These are phyloP conservation scores for Phialophora chinensis DNA, from an alignment of 2,329 filamentous ascomycete species.

Conservation along the genomic window DNA sequence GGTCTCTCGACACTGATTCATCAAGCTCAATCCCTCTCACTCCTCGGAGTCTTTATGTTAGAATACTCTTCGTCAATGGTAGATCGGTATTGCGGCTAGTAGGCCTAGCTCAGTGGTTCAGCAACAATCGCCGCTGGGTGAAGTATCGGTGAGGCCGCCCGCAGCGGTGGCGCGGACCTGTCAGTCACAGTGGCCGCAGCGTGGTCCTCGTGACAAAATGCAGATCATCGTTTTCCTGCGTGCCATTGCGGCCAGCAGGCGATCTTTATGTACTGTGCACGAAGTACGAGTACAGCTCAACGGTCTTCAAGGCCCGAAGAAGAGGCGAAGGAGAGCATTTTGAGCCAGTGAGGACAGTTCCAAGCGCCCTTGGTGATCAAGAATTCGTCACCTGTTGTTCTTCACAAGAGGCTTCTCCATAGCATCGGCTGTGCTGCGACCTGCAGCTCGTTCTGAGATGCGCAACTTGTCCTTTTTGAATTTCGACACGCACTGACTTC, in stretches of 20 bases:
- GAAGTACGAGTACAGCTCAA: neutral
- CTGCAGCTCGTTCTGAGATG: neutral
- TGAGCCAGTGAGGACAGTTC: too few species aligned
- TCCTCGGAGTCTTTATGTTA: neutral
- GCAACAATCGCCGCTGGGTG: neutral
- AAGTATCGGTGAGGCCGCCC: neutral
- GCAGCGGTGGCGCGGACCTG: neutral
- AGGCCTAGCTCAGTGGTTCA: neutral
- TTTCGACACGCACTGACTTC: conserved; percentile 1
- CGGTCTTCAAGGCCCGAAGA: neutral
- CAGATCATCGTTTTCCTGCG: neutral
- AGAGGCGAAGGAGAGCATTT: neutral
- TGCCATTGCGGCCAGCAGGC: neutral
- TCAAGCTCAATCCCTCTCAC: neutral
- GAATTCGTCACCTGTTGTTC: neutral
- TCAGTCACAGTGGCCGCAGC: neutral
- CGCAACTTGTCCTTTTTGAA: neutral
- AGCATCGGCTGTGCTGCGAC: neutral
- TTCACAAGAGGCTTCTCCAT: neutral
- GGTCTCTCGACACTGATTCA: neutral
- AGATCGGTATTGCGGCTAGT: neutral
- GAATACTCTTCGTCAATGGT: neutral
- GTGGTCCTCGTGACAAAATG: neutral
- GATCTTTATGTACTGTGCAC: neutral
- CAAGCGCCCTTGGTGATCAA: neutral